A percentile compares a stretch with the other conserved stretches of the same genome.
phyloP scores from a whole-genome alignment of 2,329 filamentous ascomycete species.

The Laburnicola sp. region DNA sequence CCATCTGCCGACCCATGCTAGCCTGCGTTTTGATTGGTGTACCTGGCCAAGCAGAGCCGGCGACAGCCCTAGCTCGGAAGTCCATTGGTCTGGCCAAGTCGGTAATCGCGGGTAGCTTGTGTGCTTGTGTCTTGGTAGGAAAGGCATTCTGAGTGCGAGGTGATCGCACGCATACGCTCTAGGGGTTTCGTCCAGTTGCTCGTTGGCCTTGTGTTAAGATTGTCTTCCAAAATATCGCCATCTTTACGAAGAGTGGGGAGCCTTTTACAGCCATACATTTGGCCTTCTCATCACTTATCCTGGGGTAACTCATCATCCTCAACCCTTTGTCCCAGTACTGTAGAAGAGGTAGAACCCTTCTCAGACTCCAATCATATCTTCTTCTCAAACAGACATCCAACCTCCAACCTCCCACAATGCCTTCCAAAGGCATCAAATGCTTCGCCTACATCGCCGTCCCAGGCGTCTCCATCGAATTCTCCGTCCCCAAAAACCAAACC shows the following conservation, averaged over 20 bases:
- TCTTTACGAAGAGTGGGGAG: no score
- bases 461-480: constrained; percentile 50
- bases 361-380: background rate
- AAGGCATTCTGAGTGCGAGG: background rate
- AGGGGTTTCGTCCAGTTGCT: no score
- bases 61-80: background rate
- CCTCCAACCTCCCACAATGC: constrained; percentile 43
- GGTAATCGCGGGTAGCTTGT: constrained; percentile 2
- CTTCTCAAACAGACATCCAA: background rate
- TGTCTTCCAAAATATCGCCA: no score
- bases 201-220: no score
- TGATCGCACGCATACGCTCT: background rate
- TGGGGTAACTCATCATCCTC: no score
- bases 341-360: no score
- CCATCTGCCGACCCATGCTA: background rate
- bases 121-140: background rate
- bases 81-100: constrained; percentile 7
- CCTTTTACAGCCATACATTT: no score
- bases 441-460: constrained; percentile 43
- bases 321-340: background rate
- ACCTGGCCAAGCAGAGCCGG: constrained; percentile 3
- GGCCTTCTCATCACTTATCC: no score
- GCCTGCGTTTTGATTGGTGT: constrained; percentile 2
- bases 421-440: constrained; percentile 40
- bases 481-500: constrained; percentile 46